Evolutionary conservation across 2,329 filamentous ascomycete species (phyloP).

Genomic region (Mycocentrospora acerina): DNA sequence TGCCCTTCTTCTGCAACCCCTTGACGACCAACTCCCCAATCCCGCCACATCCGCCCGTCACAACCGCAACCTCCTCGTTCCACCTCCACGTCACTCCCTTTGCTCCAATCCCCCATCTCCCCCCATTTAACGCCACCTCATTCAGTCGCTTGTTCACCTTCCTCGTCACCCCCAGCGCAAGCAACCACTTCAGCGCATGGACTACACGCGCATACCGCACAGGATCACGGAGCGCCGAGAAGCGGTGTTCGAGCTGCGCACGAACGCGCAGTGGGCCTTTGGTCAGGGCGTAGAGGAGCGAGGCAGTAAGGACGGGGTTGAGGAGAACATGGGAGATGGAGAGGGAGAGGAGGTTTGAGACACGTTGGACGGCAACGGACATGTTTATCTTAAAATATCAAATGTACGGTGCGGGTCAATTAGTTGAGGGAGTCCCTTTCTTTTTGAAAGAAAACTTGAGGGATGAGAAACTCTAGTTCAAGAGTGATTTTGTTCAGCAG

Average conservation of each 20-base stretch:
- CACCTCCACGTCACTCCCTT: constrained; percentile 42
- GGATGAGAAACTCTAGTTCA: too few relatives aligned
- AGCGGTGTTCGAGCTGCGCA: constrained; percentile 17
- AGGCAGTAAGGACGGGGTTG: constrained; percentile 32
- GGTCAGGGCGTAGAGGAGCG: constrained; percentile 36
- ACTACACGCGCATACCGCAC: constrained; percentile 18
- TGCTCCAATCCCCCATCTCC: constrained; percentile 35
- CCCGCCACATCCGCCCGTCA: constrained; percentile 41
- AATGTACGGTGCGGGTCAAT: not conserved
- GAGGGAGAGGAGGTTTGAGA: constrained; percentile 20
- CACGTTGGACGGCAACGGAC: constrained; percentile 18
- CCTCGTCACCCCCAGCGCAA: constrained; percentile 35
- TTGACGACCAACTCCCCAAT: constrained; percentile 38
- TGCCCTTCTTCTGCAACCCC: constrained; percentile 24
- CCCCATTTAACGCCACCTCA: constrained; percentile 39
- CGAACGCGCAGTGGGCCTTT: constrained; percentile 29
- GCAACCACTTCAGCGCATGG: constrained; percentile 31
- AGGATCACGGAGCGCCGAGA: constrained; percentile 27
- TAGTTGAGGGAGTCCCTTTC: not conserved
- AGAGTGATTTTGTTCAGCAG: too few relatives aligned
- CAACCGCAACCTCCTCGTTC: constrained; percentile 36
- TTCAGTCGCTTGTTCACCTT: constrained; percentile 32
- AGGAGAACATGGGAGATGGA: constrained; percentile 26
- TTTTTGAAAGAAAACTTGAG: constrained; percentile 1
- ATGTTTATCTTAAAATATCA: constrained; percentile 15